phyloP scores from a whole-genome alignment of 2,329 filamentous ascomycete species.

The Colletotrichum spaethianum region DNA sequence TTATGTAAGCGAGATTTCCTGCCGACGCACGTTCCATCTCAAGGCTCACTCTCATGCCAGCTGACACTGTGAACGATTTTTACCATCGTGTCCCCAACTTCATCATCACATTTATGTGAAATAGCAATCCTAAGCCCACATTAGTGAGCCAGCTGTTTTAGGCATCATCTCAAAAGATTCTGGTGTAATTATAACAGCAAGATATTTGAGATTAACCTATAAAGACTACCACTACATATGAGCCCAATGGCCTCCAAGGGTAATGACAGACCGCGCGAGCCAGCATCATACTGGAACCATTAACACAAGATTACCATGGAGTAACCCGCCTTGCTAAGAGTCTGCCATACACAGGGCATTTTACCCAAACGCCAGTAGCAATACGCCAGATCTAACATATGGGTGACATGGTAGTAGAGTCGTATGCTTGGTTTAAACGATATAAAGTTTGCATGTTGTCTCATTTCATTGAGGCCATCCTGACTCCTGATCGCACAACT shows the following conservation, averaged over 20 bases:
- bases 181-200: too few relatives aligned
- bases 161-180: too few relatives aligned
- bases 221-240: neutral
- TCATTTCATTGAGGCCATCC: neutral
- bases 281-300: neutral
- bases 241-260: neutral
- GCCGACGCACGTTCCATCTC: constrained; percentile 2
- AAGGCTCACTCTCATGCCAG: neutral
- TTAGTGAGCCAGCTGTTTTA: neutral
- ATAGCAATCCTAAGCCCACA: neutral
- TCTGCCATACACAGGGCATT: neutral
- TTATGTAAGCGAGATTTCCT: neutral
- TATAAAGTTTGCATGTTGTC: neutral
- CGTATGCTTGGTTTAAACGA: neutral
- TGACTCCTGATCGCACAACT: neutral
- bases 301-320: neutral
- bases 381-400: neutral
- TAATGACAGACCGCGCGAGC: neutral
- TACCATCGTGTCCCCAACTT: neutral
- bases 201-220: too few relatives aligned
- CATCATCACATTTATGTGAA: neutral
- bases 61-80: neutral
- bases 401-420: neutral
- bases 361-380: too few relatives aligned
- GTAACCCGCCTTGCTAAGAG: neutral